Evolutionary conservation across 2,329 filamentous ascomycete species (phyloP).

Genomic region (Talaromyces albobiverticillius): DNA sequence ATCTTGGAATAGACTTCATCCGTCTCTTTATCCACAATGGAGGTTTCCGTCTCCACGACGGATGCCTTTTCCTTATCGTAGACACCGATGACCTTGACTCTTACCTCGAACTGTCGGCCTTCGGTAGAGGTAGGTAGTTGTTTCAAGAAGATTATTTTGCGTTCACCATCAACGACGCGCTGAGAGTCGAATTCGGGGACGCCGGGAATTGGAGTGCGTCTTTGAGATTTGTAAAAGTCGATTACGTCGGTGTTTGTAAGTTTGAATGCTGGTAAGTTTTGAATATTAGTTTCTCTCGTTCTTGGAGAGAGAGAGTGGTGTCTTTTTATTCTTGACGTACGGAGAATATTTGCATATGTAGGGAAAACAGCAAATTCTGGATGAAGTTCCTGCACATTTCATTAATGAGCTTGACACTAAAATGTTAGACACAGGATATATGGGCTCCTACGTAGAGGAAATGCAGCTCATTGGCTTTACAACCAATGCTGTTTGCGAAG

Average conservation of each 20-base stretch:
- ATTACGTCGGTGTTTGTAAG: conserved; percentile 70
- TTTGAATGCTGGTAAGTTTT: conserved; percentile 62
- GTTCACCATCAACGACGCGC: conserved; percentile 79
- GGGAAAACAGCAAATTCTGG: conserved; percentile 85
- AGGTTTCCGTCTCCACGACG: conserved; percentile 75
- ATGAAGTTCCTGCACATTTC: conserved; percentile 69
- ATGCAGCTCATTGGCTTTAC: conserved; percentile 81
- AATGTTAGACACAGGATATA: not conserved
- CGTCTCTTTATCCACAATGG: conserved; percentile 67
- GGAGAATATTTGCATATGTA: conserved; percentile 78
- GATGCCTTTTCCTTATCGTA: conserved; percentile 87
- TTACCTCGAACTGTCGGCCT: conserved; percentile 71
- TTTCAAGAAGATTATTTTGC: conserved; percentile 73
- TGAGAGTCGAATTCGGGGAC: conserved; percentile 73
- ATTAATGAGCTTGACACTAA: not conserved
- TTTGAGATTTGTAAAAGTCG: conserved; percentile 76
- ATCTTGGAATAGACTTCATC: conserved; percentile 71
- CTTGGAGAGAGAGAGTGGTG: conserved; percentile 16
- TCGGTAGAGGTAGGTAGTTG: conserved; percentile 69
- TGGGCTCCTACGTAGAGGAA: conserved; percentile 72
- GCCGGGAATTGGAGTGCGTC: conserved; percentile 65
- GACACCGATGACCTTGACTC: conserved; percentile 75
- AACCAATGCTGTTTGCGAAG: conserved; percentile 87
- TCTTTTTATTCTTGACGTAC: conserved; percentile 57
- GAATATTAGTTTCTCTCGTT: not conserved